Percentiles rank a stretch among this genome's conserved stretches.
Conservation (phyloP, 2,329 filamentous ascomycete genomes). For the Fusarium poae region DNA sequence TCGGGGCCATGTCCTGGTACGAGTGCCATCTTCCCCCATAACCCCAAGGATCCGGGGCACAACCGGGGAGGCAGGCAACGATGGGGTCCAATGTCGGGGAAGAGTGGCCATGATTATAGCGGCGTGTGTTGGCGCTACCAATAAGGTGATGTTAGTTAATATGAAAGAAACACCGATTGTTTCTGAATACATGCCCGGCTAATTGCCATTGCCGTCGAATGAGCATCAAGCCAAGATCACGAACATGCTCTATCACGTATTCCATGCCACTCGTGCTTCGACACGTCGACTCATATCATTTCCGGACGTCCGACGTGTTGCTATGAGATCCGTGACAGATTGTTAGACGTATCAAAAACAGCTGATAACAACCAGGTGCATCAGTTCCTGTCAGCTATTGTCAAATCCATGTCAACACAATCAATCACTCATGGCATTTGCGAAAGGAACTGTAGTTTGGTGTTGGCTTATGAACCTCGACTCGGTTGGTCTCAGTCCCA, state of each 20-base stretch:
- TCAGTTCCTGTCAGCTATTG: conserved; percentile 4
- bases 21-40: conserved; percentile 29
- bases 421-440: conserved; percentile 30
- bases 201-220: conserved; percentile 13
- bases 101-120: conserved; percentile 18
- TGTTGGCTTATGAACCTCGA: conserved; percentile 47
- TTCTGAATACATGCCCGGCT: conserved; percentile 12
- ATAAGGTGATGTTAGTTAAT: conserved; percentile 3
- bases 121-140: conserved; percentile 3
- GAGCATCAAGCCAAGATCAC: conserved; percentile 12
- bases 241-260: conserved; percentile 7
- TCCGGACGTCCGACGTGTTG: conserved; percentile 36
- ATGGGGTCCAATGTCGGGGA: conserved; percentile 31
- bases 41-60: conserved; percentile 25
- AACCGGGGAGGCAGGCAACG: conserved; percentile 12
- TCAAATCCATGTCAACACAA: conserved; percentile 20
- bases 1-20: conserved; percentile 1
- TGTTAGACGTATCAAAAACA: conserved; percentile 5
- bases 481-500: conserved; percentile 46
- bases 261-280: conserved; percentile 11
- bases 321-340: background rate
- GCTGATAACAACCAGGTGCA: background rate
- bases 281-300: conserved; percentile 20
- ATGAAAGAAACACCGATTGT: conserved; percentile 26
- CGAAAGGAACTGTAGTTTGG: conserved; percentile 24